Evolutionary conservation across 2,329 filamentous ascomycete species (phyloP).

Genomic region (Ophiostoma sp.): DNA sequence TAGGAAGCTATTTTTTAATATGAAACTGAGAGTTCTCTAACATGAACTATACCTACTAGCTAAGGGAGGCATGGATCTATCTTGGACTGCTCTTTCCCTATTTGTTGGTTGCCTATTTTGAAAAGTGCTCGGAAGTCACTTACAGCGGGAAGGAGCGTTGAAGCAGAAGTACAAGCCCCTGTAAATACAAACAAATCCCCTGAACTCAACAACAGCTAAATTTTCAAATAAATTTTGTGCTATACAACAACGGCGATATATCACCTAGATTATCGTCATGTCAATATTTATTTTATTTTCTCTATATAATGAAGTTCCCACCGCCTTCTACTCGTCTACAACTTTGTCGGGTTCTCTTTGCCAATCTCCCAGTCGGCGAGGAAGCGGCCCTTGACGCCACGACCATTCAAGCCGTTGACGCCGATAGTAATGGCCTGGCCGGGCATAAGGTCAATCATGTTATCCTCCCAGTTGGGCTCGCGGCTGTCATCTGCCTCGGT

Average conservation of each 20-base stretch:
- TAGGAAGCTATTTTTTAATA: no score
- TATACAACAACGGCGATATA: neutral
- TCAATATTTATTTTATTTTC: neutral
- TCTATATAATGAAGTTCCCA: neutral
- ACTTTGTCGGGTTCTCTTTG: neutral
- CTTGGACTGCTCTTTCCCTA: neutral
- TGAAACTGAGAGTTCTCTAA: no score
- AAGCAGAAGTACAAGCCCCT: neutral
- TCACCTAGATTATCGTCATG: neutral
- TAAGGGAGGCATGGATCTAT: no score
- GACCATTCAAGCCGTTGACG: conserved; percentile 3
- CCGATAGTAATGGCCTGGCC: neutral
- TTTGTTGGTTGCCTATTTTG: neutral
- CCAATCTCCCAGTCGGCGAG: conserved; percentile 12
- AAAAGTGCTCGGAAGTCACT: neutral
- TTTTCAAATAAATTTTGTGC: neutral
- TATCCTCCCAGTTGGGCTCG: conserved; percentile 20
- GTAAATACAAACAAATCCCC: neutral
- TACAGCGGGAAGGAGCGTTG: neutral
- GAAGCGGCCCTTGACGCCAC: neutral
- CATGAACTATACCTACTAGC: no score
- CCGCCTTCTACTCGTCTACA: neutral
- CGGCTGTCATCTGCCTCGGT: neutral
- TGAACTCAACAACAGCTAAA: neutral
- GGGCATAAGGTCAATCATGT: conserved; percentile 22